Conservation (phyloP, 805 yeast species). For the Candida ponderosae region DNA sequence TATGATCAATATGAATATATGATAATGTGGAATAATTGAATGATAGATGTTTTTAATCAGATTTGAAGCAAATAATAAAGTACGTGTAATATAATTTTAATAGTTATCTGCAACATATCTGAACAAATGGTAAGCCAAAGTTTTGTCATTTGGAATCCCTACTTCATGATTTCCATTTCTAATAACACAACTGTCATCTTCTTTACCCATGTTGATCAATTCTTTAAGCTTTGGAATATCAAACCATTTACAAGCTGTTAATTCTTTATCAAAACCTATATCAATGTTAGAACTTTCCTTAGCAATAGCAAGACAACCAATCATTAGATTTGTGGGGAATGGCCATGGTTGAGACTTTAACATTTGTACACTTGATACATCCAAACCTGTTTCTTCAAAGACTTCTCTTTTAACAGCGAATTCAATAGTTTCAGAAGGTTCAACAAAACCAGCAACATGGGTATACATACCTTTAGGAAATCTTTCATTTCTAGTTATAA, state of each 20-base stretch:
- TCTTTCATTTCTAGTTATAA: constrained; percentile 62
- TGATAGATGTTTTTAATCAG: too few species aligned
- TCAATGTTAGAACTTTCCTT: constrained; percentile 61
- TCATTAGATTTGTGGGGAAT: constrained; percentile 89
- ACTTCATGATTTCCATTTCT: constrained; percentile 6
- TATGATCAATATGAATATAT: too few species aligned
- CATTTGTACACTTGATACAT: constrained; percentile 44
- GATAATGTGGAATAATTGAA: too few species aligned
- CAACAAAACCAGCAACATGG: constrained; percentile 92
- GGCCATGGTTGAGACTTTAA: constrained; percentile 94
- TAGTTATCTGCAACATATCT: constrained; percentile 15
- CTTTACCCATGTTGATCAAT: constrained; percentile 23
- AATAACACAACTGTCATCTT: constrained; percentile 12
- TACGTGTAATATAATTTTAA: too few species aligned
- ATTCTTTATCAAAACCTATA: constrained; percentile 74
- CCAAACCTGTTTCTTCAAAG: constrained; percentile 91
- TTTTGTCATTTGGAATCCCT: constrained; percentile 20
- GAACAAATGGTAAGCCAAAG: constrained; percentile 16
- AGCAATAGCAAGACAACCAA: constrained; percentile 80
- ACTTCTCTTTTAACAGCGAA: constrained; percentile 82
- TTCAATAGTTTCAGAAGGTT: constrained; percentile 90
- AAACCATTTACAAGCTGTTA: constrained; percentile 83
- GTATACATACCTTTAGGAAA: constrained; percentile 54
- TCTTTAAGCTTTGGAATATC: constrained; percentile 41
- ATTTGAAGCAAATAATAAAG: too few species aligned